These are phyloP conservation scores for Wickerhamomyces chaumierensis DNA, from an alignment of 805 yeast species.

Conservation along the genomic window DNA sequence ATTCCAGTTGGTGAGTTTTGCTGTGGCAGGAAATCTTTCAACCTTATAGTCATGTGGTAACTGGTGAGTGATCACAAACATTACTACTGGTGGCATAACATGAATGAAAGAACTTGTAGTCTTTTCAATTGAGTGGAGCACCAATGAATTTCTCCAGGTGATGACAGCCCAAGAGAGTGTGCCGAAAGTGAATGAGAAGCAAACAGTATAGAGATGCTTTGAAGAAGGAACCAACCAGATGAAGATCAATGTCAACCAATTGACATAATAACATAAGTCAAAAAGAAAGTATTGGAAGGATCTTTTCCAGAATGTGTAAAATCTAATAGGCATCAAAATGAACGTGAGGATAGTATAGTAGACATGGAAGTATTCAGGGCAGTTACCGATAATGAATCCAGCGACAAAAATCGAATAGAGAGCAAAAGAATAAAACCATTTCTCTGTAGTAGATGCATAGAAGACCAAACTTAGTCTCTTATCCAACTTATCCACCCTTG, in stretches of 20 bases:
- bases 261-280: constrained; percentile 88
- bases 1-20: constrained; percentile 58
- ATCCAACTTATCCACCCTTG: constrained; percentile 27
- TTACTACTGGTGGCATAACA: constrained; percentile 76
- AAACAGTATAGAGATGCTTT: constrained; percentile 60
- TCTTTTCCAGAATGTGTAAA: constrained; percentile 69
- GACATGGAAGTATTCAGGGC: constrained; percentile 68
- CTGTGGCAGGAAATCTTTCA: constrained; percentile 72
- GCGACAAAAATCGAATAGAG: constrained; percentile 54
- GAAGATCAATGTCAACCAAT: constrained; percentile 52
- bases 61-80: constrained; percentile 80
- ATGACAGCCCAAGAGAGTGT: constrained; percentile 88
- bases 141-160: constrained; percentile 92
- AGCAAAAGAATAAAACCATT: constrained; percentile 68
- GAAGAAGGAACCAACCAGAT: constrained; percentile 81
- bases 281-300: constrained; percentile 83
- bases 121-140: constrained; percentile 83
- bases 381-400: constrained; percentile 69
- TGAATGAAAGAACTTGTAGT: constrained; percentile 88
- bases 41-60: constrained; percentile 35
- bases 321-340: constrained; percentile 72
- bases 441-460: constrained; percentile 50
- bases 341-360: constrained; percentile 54
- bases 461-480: constrained; percentile 24
- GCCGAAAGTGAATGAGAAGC: constrained; percentile 82